Evolutionary conservation across 805 yeast species (phyloP).

Genomic region (Blastobotrys terrestris): DNA sequence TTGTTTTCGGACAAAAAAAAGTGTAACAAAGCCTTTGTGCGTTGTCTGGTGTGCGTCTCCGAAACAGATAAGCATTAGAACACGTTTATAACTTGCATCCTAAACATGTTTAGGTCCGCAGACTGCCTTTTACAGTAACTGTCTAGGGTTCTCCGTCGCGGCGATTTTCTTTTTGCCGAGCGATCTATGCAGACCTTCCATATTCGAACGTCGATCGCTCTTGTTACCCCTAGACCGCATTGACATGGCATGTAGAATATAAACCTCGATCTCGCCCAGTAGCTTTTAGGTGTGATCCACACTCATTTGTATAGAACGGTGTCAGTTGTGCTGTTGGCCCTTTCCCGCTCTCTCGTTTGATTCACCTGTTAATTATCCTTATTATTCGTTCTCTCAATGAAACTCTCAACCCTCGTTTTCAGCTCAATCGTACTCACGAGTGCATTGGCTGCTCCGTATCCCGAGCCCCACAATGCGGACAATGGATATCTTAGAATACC

Average conservation of each 20-base stretch:
- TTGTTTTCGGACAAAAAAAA: too few relatives aligned
- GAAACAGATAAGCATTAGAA: neutral
- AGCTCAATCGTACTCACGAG: constrained; percentile 9
- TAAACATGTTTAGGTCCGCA: neutral
- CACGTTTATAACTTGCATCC: neutral
- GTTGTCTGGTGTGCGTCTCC: neutral
- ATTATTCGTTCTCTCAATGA: too few relatives aligned
- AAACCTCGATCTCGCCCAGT: neutral
- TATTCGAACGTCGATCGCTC: neutral
- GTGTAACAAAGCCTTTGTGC: too few relatives aligned
- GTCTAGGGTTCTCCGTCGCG: neutral
- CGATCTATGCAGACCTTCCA: neutral
- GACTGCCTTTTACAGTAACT: neutral
- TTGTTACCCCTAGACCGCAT: neutral
- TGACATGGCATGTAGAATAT: neutral
- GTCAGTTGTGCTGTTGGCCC: too few relatives aligned
- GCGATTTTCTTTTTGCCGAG: neutral
- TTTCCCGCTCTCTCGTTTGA: too few relatives aligned
- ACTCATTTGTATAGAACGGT: too few relatives aligned
- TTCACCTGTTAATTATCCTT: too few relatives aligned
- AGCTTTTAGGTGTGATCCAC: too few relatives aligned
- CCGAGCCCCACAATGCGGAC: neutral
- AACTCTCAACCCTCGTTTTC: constrained; percentile 11
- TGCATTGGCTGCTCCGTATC: neutral
- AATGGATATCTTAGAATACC: constrained; percentile 1